Evolutionary conservation across 495 filamentous ascomycete genomes (phyloP), one percentile per base, ranked within the genome.

Genomic region (Xylaria grammica): DNA sequence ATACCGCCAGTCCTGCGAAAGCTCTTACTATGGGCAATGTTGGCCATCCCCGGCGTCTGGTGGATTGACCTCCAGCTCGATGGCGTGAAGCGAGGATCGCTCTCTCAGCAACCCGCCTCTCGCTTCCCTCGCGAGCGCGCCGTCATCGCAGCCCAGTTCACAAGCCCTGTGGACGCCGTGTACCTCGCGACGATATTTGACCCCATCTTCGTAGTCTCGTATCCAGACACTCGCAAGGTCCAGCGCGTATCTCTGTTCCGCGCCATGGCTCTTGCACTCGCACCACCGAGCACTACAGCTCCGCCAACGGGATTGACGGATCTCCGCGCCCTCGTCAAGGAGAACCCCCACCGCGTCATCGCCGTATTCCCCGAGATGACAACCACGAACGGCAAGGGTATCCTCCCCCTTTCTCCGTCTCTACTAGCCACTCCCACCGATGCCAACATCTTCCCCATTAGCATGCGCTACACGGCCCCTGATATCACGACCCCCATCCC

Each of bases 181-280:
- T 98, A 98, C 75, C 87, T 99, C n/a, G 92, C 94, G 49, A 93
- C 93, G 32, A 92, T 99, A 69, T 99, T 97, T 79, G 92, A 96
- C 75, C 94, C 94, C 20, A 83, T 99, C 74, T 98, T 99, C 79
- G 94, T 92, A 36, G 83, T 88, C 19, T 90, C 86, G 10, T 96
- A 92, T 73, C 92, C 93, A 0, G 77, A 81, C 65, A 88, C 87
- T 0, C 85, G 85, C 34, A 85, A 87, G 44, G 91, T 98, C 29
- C 86, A 90, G 59, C 87, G 80, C 40, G 86, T 98, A 51, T 88
- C 89, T 4, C 87, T 97, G 4, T 79, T 93, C 32, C 78, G 85
- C 52, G 92, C 93, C 38, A 86, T 96, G 17, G 69, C 88, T 17
- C 84, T 87, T 29, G 91, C 95, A 6, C 88, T 99, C 48, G 82